Conservation (phyloP, 768 basidiomycete genomes). For the Trametes elegans region DNA sequence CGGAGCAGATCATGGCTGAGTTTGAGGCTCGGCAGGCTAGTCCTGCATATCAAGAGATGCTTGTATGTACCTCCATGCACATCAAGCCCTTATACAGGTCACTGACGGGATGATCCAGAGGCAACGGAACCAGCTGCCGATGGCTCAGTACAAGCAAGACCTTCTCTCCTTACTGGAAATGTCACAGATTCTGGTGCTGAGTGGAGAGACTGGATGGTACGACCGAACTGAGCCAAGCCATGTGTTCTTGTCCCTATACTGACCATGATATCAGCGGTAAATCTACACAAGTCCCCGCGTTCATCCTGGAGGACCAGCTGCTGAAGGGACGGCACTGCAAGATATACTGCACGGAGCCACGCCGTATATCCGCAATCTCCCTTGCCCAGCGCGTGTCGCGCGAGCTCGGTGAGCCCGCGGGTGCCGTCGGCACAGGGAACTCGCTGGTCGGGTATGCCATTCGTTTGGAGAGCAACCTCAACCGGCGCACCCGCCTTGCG, state of each 20-base stretch:
- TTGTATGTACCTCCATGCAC: conserved; percentile 50
- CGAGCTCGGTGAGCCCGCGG: conserved; percentile 85
- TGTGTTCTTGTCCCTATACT: conserved; percentile 31
- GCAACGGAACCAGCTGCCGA: conserved; percentile 79
- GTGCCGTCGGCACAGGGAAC: conserved; percentile 67
- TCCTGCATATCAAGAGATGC: conserved; percentile 81
- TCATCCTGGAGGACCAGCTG: conserved; percentile 89
- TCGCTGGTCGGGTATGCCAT: conserved; percentile 95
- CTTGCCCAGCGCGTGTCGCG: conserved; percentile 92
- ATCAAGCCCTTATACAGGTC: not conserved
- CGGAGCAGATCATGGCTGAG: conserved; percentile 54
- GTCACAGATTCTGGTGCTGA: conserved; percentile 85
- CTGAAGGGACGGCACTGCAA: conserved; percentile 80
- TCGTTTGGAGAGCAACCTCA: conserved; percentile 84
- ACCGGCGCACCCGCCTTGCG: conserved; percentile 71
- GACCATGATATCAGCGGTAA: conserved; percentile 64
- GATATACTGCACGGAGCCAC: conserved; percentile 93
- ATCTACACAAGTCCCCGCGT: conserved; percentile 93
- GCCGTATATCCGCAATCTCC: conserved; percentile 94
- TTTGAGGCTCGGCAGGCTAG: conserved; percentile 64
- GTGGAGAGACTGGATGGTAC: conserved; percentile 76
- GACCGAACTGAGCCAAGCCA: no score
- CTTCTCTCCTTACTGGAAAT: conserved; percentile 69
- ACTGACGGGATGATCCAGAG: conserved; percentile 37
- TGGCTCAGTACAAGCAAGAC: conserved; percentile 73